These are phyloP conservation scores for Spencermartinsiella europaea DNA, from an alignment of 805 yeast species.

Conservation along the genomic window DNA sequence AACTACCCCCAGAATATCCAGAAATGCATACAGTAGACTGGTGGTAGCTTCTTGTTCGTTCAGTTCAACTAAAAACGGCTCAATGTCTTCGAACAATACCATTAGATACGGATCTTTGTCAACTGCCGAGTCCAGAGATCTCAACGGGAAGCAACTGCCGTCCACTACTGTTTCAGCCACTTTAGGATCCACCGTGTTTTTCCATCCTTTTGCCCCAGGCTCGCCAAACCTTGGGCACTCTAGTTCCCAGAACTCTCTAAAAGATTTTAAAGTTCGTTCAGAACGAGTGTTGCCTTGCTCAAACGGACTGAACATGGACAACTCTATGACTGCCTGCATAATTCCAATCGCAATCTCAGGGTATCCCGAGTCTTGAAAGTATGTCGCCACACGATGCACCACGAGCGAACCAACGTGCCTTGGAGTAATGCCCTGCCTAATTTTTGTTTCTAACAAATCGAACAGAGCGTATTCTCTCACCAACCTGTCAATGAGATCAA, in stretches of 20 bases:
- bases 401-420: slow-evolving; percentile 6
- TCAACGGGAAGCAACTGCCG: background rate
- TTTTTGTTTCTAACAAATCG: slow-evolving; percentile 3
- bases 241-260: slow-evolving; percentile 19
- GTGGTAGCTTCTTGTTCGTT: background rate
- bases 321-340: slow-evolving; percentile 21
- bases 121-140: background rate
- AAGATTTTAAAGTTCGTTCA: slow-evolving; percentile 3
- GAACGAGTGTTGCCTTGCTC: background rate
- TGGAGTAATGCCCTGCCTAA: background rate
- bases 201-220: slow-evolving; percentile 13
- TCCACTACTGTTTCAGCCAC: background rate
- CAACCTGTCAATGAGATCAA: slow-evolving; percentile 4
- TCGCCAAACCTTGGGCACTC: slow-evolving; percentile 25
- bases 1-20: slow-evolving; percentile 16
- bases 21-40: slow-evolving; percentile 14
- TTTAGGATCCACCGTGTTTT: background rate
- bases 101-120: slow-evolving; percentile 17
- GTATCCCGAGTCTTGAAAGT: slow-evolving; percentile 19
- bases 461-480: slow-evolving; percentile 2
- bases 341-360: slow-evolving; percentile 20
- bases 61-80: slow-evolving; percentile 13
- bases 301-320: slow-evolving; percentile 12
- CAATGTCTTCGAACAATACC: slow-evolving; percentile 20
- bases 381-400: slow-evolving; percentile 2